Evolutionary conservation across 371 early-diverging fungal species (phyloP), one percentile per base, ranked within the genome.

Genomic region (Phascolomyces articulosus): DNA sequence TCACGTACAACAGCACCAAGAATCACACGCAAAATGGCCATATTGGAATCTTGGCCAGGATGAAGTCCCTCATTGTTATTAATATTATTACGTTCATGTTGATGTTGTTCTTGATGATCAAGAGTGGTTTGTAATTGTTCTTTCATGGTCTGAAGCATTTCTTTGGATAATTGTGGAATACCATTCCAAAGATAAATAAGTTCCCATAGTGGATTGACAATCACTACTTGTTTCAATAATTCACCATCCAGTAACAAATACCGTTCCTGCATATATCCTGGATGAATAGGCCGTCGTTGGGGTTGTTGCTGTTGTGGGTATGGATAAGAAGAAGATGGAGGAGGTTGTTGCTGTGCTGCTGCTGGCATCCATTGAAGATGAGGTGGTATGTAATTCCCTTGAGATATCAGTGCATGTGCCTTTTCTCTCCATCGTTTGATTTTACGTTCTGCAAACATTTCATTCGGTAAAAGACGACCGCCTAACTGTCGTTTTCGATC

Each of bases 161-260:
- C 49, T 2, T 57, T 41, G 6, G 71, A 63, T 8, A 82, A 48
- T 27, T 82, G 79, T 15, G 75, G 72, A 8, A 79, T 71, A 7
- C 82, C 82, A 29, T 82, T 79, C 82, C 82, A 82, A 0, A 82
- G 67, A 48, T 82, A 82, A 47, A 79, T 71, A 2, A 82, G 60
- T 31, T 82, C 82, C 82, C 82, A 82, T 8, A 82, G 31, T 2
- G 82, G 82, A 60, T 82, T 68, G 1, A 79, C 76, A 3, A 68
- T 59, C 4, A 77, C 74, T 0, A 69, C 78, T 4, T 69, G 63
- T 21, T 73, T 69, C 9, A 82, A 48, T 3, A 57, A 56, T 4
- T 60, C 40, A 3, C 82, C 82, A 54, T 74, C 68, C 29, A 80
- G 26, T 15, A 62, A 27, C 31, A 47, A 56, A 34, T 48, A 55